Percentiles rank a stretch among this genome's conserved stretches.
These are phyloP conservation scores for Verticillium tricorpus DNA, from an alignment of 2,329 filamentous ascomycete species.

Conservation along the genomic window DNA sequence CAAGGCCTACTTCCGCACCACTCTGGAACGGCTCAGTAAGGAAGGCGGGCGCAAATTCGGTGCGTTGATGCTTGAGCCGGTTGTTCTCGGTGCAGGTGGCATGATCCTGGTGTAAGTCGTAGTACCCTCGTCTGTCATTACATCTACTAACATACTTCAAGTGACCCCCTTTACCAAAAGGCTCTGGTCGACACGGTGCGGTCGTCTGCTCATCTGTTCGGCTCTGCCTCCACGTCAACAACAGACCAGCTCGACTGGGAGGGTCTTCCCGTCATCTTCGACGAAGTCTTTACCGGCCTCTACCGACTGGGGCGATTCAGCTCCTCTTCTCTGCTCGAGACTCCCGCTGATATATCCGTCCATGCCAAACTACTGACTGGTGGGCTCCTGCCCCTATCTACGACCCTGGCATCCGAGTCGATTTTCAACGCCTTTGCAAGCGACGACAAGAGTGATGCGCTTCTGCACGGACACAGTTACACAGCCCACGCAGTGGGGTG, in stretches of 20 bases:
- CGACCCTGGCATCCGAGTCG: constrained; percentile 67
- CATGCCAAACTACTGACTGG: constrained; percentile 83
- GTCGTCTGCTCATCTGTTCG: constrained; percentile 51
- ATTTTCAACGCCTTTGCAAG: constrained; percentile 71
- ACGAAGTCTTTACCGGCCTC: constrained; percentile 84
- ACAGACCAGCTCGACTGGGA: constrained; percentile 47
- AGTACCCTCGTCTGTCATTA: not conserved
- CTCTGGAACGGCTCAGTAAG: constrained; percentile 44
- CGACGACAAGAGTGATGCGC: constrained; percentile 69
- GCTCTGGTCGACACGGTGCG: constrained; percentile 66
- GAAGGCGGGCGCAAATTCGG: constrained; percentile 63
- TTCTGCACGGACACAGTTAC: constrained; percentile 83
- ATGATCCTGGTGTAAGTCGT: constrained; percentile 70
- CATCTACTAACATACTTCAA: constrained; percentile 23
- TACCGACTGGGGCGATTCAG: constrained; percentile 74
- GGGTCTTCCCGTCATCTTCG: constrained; percentile 74
- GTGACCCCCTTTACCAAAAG: constrained; percentile 77
- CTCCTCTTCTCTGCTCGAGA: constrained; percentile 63
- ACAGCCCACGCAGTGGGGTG: constrained; percentile 81
- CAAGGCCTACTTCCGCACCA: constrained; percentile 51
- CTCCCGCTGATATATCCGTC: constrained; percentile 70
- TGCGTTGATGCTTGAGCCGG: constrained; percentile 73
- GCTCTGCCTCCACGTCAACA: constrained; percentile 15
- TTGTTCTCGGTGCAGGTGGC: constrained; percentile 76
- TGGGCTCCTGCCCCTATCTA: constrained; percentile 71